Evolutionary conservation across 2,329 filamentous ascomycete species (phyloP).

Genomic region (Drechslerella stenobrocha): DNA sequence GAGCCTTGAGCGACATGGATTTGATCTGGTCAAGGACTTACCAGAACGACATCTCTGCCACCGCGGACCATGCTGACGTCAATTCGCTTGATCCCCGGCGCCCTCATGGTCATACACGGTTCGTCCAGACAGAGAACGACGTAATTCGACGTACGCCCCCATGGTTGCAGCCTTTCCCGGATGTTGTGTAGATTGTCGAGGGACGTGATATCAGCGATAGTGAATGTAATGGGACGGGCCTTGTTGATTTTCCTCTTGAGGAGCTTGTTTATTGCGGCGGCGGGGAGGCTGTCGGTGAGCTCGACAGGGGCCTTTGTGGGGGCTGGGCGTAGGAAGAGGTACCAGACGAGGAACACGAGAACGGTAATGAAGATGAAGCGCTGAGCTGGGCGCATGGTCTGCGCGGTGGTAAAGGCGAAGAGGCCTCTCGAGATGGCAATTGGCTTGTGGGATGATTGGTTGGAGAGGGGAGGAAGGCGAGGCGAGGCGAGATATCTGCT

Average conservation of each 20-base stretch:
- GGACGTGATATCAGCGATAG: conserved; percentile 24
- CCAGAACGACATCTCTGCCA: conserved; percentile 22
- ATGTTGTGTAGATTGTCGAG: conserved; percentile 45
- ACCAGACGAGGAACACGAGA: conserved; percentile 33
- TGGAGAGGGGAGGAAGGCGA: neutral
- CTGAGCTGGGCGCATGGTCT: conserved; percentile 38
- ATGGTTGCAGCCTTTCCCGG: conserved; percentile 27
- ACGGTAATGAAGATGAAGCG: conserved; percentile 33
- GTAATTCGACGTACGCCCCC: conserved; percentile 39
- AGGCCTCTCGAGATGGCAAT: too few relatives aligned
- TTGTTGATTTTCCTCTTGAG: conserved; percentile 33
- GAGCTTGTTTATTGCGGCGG: conserved; percentile 20
- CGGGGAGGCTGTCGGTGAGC: conserved; percentile 23
- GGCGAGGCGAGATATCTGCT: too few relatives aligned
- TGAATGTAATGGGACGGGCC: conserved; percentile 37
- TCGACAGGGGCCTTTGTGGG: conserved; percentile 19
- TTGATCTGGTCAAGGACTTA: conserved; percentile 1
- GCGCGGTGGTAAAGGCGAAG: neutral
- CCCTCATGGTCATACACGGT: conserved; percentile 29
- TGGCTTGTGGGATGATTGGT: too few relatives aligned
- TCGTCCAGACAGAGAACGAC: conserved; percentile 41
- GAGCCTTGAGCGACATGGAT: neutral
- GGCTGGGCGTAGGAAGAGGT: conserved; percentile 35
- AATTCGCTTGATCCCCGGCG: conserved; percentile 29
- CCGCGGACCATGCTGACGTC: conserved; percentile 44